A percentile compares a stretch with the other conserved stretches of the same genome.
phyloP scores from a whole-genome alignment of 2,329 filamentous ascomycete genomes.

The Penicillium freii region DNA sequence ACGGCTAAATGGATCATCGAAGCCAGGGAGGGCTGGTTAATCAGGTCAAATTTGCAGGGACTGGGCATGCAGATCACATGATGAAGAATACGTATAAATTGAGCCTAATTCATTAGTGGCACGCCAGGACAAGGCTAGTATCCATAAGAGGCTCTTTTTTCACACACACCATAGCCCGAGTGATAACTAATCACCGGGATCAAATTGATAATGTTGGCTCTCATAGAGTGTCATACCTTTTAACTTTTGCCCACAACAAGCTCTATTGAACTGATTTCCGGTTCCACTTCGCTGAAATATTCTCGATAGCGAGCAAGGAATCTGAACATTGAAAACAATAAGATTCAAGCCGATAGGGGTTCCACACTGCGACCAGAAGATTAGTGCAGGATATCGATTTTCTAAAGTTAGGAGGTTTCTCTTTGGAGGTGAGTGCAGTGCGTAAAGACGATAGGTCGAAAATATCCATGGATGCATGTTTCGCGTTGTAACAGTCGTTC shows the following conservation, averaged over 20 bases:
- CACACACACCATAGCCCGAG: conserved; percentile 14
- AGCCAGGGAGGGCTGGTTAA: too few species aligned
- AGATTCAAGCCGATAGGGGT: conserved; percentile 1
- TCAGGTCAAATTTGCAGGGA: neutral
- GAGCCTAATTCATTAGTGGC: neutral
- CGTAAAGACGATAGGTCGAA: neutral
- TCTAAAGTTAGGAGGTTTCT: neutral
- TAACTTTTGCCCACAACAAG: conserved; percentile 5
- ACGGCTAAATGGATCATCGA: neutral
- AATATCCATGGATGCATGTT: neutral
- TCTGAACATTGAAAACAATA: conserved; percentile 11
- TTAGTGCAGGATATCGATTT: neutral
- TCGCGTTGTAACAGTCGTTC: neutral
- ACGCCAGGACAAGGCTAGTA: neutral
- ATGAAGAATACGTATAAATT: neutral
- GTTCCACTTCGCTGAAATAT: conserved; percentile 14
- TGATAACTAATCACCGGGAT: conserved; percentile 5
- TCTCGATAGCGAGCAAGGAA: conserved; percentile 5
- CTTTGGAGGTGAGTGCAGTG: neutral
- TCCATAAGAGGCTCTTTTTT: neutral
- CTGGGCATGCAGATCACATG: neutral
- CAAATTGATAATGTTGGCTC: conserved; percentile 2
- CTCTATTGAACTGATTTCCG: conserved; percentile 18
- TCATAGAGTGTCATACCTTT: conserved; percentile 9
- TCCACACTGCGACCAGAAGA: conserved; percentile 15